phyloP scores from a whole-genome alignment of 176 grass and related monocot genomes.

The Pontederia paniculata region DNA sequence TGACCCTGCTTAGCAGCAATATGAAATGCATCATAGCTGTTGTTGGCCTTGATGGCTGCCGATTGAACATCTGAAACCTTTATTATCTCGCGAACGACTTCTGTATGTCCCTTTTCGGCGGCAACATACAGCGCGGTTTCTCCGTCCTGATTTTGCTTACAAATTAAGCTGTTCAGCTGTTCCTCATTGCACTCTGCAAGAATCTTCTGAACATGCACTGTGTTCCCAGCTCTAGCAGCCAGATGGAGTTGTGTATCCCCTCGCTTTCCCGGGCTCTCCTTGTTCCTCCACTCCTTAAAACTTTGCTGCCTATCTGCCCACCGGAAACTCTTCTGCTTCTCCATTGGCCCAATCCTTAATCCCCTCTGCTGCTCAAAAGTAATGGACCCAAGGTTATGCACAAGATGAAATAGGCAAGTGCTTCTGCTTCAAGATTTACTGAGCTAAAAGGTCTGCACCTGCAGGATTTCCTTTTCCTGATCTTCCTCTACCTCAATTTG shows the following conservation, averaged over 20 bases:
- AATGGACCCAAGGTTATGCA: background rate
- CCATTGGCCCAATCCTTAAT: constrained; percentile 2
- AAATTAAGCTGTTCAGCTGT: constrained; percentile 9
- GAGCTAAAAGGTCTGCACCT: background rate
- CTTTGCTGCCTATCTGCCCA: constrained; percentile 4
- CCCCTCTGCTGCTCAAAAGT: constrained; percentile 5
- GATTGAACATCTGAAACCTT: constrained; percentile 16
- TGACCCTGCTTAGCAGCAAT: constrained; percentile 21
- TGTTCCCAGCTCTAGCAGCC: constrained; percentile 8
- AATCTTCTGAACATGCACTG: constrained; percentile 5
- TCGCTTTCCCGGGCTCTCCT: constrained; percentile 16
- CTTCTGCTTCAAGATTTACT: constrained; percentile 2
- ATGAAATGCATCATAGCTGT: constrained; percentile 18
- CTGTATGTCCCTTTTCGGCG: constrained; percentile 13
- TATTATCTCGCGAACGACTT: constrained; percentile 13
- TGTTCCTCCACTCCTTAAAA: constrained; percentile 14
- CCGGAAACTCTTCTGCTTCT: constrained; percentile 10
- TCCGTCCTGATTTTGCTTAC: constrained; percentile 19
- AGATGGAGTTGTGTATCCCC: constrained; percentile 14
- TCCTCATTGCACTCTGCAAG: constrained; percentile 3
- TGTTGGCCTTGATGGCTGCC: constrained; percentile 13
- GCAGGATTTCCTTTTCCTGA: background rate
- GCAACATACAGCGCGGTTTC: constrained; percentile 16
- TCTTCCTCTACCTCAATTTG: too few relatives aligned
- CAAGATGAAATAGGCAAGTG: background rate